Evolutionary conservation across 305 asterid species (phyloP), one percentile per base, ranked within the genome.

Genomic region (Fraxinus platypoda): DNA sequence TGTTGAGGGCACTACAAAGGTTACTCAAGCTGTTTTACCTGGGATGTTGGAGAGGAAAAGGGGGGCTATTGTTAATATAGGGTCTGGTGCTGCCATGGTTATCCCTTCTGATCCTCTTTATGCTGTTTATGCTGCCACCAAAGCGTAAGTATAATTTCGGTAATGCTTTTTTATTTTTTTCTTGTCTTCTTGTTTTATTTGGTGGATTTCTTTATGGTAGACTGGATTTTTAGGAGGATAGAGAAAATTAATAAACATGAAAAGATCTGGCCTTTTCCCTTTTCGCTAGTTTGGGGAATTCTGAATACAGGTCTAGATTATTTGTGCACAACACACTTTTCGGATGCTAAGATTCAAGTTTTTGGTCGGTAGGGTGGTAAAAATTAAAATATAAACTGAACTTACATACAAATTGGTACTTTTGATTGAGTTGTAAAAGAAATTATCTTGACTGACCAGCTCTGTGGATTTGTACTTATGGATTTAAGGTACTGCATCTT

Each of bases 71-170:
- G 97, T 96, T 13, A 94, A 94, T 84, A 91, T 96, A 78, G 98
- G 99, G 12, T 96, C 99, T 31, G 99, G 99, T 28, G 90, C 97
- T 59, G 95, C 99, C 21, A 88, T 86, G 74, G 93, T 92, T 35
- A 88, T 96, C 59, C 97, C 99, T 35, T 86, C 97, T 2, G 97
- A 94, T 90, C 99, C 98, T 4, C 97, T 95, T 28, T 94, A 93
- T 73, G 89, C 98, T 80, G 97, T 96, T 68, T 96, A 96, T 84
- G 98, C 99, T 74, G 98, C 99, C 76, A 85, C 98, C 21, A 96
- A 96, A 94, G 90, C 93, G 94, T 91, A 85, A 87, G 92, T 38
- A 3, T 52, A 74, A 52, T 33, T 30, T 46, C 90, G 89, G 89
- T 88, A 83, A 13, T 13, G 34, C 41, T 21, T 25, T 81, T 21